Evolutionary conservation across 306 rosid genomes (phyloP).

Genomic region (Begonia peltatifolia): DNA sequence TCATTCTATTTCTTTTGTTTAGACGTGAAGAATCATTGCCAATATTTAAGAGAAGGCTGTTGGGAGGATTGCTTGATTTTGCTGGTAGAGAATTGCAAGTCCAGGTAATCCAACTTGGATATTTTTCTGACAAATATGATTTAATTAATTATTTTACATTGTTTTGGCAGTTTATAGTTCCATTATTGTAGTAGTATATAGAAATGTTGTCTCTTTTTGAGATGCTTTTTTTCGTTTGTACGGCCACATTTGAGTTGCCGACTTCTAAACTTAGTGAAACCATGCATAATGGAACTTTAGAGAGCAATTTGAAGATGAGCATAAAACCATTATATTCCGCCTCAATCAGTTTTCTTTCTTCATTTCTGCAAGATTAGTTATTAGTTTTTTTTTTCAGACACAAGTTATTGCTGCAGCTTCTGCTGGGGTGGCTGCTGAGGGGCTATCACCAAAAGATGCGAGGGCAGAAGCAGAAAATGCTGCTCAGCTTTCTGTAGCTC

Average conservation of each 20-base stretch:
- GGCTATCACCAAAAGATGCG: slow-evolving; percentile 67
- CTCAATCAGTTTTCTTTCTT: too few relatives aligned
- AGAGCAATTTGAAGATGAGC: too few relatives aligned
- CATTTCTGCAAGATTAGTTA: not conserved
- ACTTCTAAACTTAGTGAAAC: too few relatives aligned
- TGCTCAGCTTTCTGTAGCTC: slow-evolving; percentile 84
- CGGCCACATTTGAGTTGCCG: too few relatives aligned
- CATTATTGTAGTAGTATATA: too few relatives aligned
- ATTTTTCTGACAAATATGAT: slow-evolving; percentile 1
- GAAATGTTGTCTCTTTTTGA: too few relatives aligned
- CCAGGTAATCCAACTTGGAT: slow-evolving; percentile 41
- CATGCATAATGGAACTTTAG: too few relatives aligned
- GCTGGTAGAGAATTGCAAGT: slow-evolving; percentile 76
- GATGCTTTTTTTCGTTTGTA: too few relatives aligned
- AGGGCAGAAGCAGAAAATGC: slow-evolving; percentile 89
- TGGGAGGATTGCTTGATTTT: slow-evolving; percentile 78
- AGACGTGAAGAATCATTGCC: slow-evolving; percentile 93
- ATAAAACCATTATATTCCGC: too few relatives aligned
- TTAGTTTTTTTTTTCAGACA: slow-evolving; percentile 41
- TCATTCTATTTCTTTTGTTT: slow-evolving; percentile 20
- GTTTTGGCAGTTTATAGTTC: not conserved
- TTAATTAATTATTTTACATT: not conserved
- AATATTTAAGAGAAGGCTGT: slow-evolving; percentile 83
- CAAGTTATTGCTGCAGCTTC: slow-evolving; percentile 92
- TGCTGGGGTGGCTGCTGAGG: slow-evolving; percentile 93